Evolutionary conservation across 495 filamentous ascomycete genomes (phyloP).

Genomic region (Tuber indicum): DNA sequence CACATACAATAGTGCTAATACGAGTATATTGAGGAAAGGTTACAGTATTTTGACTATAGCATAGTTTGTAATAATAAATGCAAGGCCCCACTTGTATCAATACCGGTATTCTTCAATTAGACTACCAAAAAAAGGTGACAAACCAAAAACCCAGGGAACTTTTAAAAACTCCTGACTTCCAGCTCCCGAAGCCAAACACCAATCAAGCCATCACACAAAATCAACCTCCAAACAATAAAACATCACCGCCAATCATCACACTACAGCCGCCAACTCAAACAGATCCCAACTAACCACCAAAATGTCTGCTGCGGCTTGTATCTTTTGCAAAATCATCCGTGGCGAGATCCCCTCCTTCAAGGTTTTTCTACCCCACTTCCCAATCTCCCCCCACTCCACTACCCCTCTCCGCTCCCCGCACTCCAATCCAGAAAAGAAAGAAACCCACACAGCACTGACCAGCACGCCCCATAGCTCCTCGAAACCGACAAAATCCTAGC

Average conservation of each 20-base stretch:
- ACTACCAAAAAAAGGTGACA: not conserved
- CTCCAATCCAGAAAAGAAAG: not conserved
- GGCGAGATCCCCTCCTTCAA: constrained; percentile 94
- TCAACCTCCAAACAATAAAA: not conserved
- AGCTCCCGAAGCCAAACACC: not conserved
- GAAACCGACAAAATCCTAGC: constrained; percentile 89
- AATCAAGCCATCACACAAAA: constrained; percentile 9
- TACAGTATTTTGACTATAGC: not conserved
- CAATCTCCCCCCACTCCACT: not conserved
- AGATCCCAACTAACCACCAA: not conserved
- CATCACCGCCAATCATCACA: constrained; percentile 2
- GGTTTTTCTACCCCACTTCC: constrained; percentile 14
- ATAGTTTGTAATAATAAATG: not conserved
- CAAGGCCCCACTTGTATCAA: not conserved
- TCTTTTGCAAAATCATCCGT: constrained; percentile 98
- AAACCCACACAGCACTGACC: not conserved
- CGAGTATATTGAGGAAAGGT: not conserved
- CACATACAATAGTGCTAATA: not conserved
- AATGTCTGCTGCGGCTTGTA: constrained; percentile 57
- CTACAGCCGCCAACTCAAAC: not conserved
- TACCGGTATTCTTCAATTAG: not conserved
- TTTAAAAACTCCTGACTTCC: not conserved
- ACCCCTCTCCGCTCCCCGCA: not conserved
- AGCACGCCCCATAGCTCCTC: constrained; percentile 53
- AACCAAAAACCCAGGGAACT: not conserved